A percentile compares a stretch with the other conserved stretches of the same genome.
phyloP scores from a whole-genome alignment of 495 filamentous ascomycete species.

The Xeromyces bisporus region DNA sequence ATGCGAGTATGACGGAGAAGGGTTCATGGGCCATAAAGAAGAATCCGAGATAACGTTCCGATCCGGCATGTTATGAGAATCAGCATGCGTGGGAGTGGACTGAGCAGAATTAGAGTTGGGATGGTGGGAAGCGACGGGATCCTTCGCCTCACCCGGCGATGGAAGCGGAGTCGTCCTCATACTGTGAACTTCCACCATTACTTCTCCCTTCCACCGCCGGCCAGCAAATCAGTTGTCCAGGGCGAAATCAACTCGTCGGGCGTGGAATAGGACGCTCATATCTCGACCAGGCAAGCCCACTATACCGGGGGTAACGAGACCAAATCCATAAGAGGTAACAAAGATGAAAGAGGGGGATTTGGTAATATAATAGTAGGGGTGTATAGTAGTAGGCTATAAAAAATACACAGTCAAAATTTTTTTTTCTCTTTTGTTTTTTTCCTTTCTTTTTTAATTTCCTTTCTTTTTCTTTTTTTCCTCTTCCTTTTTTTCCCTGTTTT shows the following conservation, averaged over 20 bases:
- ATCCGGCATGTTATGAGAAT: not conserved
- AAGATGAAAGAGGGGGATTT: not conserved
- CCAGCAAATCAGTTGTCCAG: constrained; percentile 18
- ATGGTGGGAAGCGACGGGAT: constrained; percentile 13
- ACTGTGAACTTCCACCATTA: constrained; percentile 24
- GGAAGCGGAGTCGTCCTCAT: constrained; percentile 27
- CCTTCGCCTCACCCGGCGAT: constrained; percentile 25
- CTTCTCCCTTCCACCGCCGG: constrained; percentile 20
- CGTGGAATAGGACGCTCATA: constrained; percentile 17
- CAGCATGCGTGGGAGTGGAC: constrained; percentile 6
- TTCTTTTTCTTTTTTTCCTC: no score
- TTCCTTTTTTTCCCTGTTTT: no score
- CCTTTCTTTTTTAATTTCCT: no score
- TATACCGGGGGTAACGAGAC: constrained; percentile 2
- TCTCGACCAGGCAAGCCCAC: constrained; percentile 17
- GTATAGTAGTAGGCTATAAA: no score
- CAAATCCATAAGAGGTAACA: constrained; percentile 2
- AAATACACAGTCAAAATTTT: no score
- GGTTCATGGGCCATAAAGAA: not conserved
- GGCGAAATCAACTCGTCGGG: constrained; percentile 18
- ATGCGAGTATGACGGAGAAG: not conserved
- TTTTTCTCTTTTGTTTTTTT: no score
- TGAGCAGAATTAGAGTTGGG: constrained; percentile 13
- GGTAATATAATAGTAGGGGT: no score
- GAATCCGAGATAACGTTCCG: not conserved